A percentile compares a stretch with the other conserved stretches of the same genome.
These are phyloP conservation scores for Friedmanniomyces endolithicus DNA, from an alignment of 495 filamentous ascomycete genomes.

Conservation along the genomic window DNA sequence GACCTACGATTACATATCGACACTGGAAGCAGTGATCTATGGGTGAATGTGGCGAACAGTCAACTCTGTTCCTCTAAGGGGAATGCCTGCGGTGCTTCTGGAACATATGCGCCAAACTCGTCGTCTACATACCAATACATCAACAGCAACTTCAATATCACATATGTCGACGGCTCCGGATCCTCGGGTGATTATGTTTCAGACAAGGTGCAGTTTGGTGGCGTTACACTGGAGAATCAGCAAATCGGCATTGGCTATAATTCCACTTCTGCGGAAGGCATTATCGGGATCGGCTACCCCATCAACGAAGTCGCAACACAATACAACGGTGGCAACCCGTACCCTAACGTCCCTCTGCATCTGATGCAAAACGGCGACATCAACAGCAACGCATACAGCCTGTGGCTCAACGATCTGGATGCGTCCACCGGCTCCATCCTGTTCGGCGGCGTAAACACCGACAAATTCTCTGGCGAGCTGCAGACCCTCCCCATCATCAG, in stretches of 20 bases:
- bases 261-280: constrained; percentile 60
- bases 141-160: constrained; percentile 73
- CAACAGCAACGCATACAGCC: constrained; percentile 68
- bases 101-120: constrained; percentile 47
- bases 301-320: constrained; percentile 70
- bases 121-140: constrained; percentile 76
- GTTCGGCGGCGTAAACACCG: constrained; percentile 83
- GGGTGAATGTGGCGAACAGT: constrained; percentile 55
- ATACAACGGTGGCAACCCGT: constrained; percentile 44
- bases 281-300: constrained; percentile 83
- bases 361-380: constrained; percentile 62
- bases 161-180: constrained; percentile 76
- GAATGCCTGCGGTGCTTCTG: constrained; percentile 26
- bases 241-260: constrained; percentile 81
- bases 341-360: constrained; percentile 66
- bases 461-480: constrained; percentile 59
- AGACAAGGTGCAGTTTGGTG: constrained; percentile 62
- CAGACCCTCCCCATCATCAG: constrained; percentile 57
- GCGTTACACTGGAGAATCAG: constrained; percentile 45
- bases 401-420: constrained; percentile 78
- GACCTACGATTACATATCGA: constrained; percentile 36
- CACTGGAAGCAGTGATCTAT: constrained; percentile 72
- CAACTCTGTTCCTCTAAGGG: constrained; percentile 39
- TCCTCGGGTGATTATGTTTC: constrained; percentile 73
- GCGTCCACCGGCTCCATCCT: constrained; percentile 62